Percentiles rank a stretch among this genome's conserved stretches.
Conservation (phyloP, 306 rosid genomes). For the Lotus japonicus region DNA sequence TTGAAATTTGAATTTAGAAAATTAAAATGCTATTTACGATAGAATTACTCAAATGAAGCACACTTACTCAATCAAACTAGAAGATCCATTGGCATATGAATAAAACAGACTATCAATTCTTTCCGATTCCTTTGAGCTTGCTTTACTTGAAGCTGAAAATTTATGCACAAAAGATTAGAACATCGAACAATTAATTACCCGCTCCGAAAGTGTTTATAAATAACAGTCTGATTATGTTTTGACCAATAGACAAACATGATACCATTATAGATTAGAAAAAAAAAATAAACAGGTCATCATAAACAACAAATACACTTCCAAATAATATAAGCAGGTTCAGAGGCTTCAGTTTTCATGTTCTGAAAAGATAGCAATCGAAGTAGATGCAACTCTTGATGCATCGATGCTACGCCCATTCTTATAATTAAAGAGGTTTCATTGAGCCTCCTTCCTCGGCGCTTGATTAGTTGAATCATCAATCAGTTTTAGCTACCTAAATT, state of each 20-base stretch:
- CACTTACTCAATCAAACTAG: constrained; percentile 90
- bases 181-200: neutral
- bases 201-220: neutral
- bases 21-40: neutral
- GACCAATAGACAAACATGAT: neutral
- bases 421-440: neutral
- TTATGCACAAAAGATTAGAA: constrained; percentile 1
- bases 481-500: neutral
- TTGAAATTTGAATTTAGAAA: neutral
- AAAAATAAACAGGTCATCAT: neutral
- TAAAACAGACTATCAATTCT: constrained; percentile 67
- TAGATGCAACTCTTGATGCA: neutral
- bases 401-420: neutral
- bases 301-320: neutral
- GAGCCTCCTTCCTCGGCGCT: neutral
- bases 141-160: constrained; percentile 79
- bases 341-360: no score
- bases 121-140: constrained; percentile 76
- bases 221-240: constrained; percentile 4
- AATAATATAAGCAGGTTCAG: neutral
- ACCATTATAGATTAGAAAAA: neutral
- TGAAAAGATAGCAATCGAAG: neutral
- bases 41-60: constrained; percentile 9
- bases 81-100: constrained; percentile 70
- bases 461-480: neutral